Percentiles rank a stretch among this genome's conserved stretches.
These are phyloP conservation scores for Fraxinus sp. DNA, from an alignment of 305 asterid genomes.

Conservation along the genomic window DNA sequence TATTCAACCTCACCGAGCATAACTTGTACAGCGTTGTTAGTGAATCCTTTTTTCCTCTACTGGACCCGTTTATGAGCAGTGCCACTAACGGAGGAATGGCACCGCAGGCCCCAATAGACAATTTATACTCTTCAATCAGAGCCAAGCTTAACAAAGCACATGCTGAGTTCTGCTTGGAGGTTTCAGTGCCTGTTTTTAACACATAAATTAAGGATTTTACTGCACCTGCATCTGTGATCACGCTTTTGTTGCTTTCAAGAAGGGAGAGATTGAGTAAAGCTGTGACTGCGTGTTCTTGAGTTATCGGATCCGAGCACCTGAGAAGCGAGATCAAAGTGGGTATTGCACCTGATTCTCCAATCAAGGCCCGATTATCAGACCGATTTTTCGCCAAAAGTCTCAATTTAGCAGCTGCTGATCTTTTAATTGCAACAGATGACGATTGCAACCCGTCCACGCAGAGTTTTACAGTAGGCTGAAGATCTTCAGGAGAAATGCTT, in stretches of 20 bases:
- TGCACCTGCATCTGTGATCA: too few species aligned
- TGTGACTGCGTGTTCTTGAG: conserved; percentile 89
- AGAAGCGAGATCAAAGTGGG: conserved; percentile 77
- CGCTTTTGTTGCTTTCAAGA: too few species aligned
- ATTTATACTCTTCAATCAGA: conserved; percentile 68
- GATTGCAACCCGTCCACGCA: conserved; percentile 76
- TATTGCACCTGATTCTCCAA: conserved; percentile 87
- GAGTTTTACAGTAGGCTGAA: conserved; percentile 81
- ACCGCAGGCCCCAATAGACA: conserved; percentile 83
- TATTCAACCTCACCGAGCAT: conserved; percentile 65
- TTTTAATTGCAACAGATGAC: conserved; percentile 57
- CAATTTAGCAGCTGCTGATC: conserved; percentile 89
- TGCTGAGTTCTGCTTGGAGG: conserved; percentile 90
- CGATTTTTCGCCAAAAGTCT: conserved; percentile 77
- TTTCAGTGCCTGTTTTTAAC: conserved; percentile 76
- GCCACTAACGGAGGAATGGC: conserved; percentile 85
- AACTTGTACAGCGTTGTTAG: conserved; percentile 83
- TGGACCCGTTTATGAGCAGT: conserved; percentile 61
- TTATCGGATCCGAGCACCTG: conserved; percentile 65
- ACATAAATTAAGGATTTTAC: conserved; percentile 75
- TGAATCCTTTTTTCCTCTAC: conserved; percentile 85
- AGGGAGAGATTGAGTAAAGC: too few species aligned
- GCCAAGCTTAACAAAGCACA: conserved; percentile 82
- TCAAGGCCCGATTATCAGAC: conserved; percentile 83
- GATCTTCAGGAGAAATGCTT: conserved; percentile 88